phyloP scores from a whole-genome alignment of 2,329 filamentous ascomycete genomes.

The Aspergillus amoenus region DNA sequence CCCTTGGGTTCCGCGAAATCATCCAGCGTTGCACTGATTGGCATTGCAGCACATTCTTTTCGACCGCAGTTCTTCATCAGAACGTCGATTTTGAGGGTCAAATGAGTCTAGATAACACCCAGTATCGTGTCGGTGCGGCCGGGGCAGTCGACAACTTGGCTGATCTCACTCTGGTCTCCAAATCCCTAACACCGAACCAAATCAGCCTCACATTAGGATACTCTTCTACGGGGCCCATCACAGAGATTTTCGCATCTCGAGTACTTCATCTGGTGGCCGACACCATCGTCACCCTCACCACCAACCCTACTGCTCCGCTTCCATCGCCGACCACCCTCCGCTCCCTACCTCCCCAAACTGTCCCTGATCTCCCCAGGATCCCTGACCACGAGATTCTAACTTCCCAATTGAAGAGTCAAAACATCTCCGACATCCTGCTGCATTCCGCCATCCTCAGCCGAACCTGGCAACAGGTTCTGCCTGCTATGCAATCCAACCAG shows the following conservation, averaged over 20 bases:
- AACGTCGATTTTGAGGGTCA: constrained; percentile 37
- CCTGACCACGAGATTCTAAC: constrained; percentile 30
- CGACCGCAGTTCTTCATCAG: constrained; percentile 43
- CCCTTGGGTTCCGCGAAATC: constrained; percentile 57
- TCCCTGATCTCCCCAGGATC: constrained; percentile 27
- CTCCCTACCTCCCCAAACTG: constrained; percentile 30
- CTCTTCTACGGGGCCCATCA: constrained; percentile 35
- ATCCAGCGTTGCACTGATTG: constrained; percentile 44
- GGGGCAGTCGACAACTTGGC: constrained; percentile 42
- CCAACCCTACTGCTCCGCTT: constrained; percentile 34
- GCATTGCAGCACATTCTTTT: constrained; percentile 45
- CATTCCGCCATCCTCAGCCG: constrained; percentile 41
- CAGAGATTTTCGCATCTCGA: constrained; percentile 36
- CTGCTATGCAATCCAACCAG: constrained; percentile 17
- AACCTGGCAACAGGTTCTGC: constrained; percentile 42
- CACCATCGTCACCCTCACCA: constrained; percentile 35
- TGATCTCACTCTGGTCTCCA: constrained; percentile 42
- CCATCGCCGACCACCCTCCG: constrained; percentile 34
- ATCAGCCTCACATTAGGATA: constrained; percentile 40
- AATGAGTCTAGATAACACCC: constrained; percentile 39
- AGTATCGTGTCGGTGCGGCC: constrained; percentile 40
- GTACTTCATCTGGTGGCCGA: constrained; percentile 43
- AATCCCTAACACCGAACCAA: constrained; percentile 26
- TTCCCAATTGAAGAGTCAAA: constrained; percentile 37
- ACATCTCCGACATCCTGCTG: constrained; percentile 38